Conservation (phyloP, 164 flowering plant species). For the Brasenia schreberi region DNA sequence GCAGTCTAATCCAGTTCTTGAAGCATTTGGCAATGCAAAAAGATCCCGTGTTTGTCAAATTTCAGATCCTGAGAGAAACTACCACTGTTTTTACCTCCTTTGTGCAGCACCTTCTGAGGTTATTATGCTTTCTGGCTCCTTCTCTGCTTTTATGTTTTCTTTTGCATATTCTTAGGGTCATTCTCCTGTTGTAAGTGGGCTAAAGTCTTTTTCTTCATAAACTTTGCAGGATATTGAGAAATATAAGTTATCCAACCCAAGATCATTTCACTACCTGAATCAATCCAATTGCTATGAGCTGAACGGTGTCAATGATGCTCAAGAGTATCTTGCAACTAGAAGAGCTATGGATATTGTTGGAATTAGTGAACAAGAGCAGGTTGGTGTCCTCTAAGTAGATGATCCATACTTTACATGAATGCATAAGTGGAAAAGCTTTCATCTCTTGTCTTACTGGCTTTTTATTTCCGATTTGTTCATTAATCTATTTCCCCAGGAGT, state of each 20-base stretch:
- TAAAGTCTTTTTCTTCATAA: neutral
- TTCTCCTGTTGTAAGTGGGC: neutral
- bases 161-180: neutral
- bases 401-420: neutral
- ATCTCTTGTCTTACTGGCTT: constrained; percentile 4
- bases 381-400: constrained; percentile 4
- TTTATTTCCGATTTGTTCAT: constrained; percentile 2
- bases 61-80: constrained; percentile 76
- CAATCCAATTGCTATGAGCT: constrained; percentile 76
- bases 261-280: constrained; percentile 74
- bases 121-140: constrained; percentile 5
- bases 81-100: constrained; percentile 78
- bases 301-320: constrained; percentile 77
- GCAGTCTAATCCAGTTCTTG: constrained; percentile 87
- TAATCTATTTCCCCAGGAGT: constrained; percentile 39
- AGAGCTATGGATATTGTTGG: constrained; percentile 99
- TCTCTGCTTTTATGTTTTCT: neutral
- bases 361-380: constrained; percentile 92
- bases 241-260: constrained; percentile 64
- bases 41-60: constrained; percentile 83
- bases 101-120: constrained; percentile 87
- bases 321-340: constrained; percentile 89
- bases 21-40: constrained; percentile 86
- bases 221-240: constrained; percentile 40
- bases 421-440: neutral